Percentiles rank a stretch among this genome's conserved stretches.
Conservation (phyloP, 768 basidiomycete genomes). For the Pleurotus djamor region DNA sequence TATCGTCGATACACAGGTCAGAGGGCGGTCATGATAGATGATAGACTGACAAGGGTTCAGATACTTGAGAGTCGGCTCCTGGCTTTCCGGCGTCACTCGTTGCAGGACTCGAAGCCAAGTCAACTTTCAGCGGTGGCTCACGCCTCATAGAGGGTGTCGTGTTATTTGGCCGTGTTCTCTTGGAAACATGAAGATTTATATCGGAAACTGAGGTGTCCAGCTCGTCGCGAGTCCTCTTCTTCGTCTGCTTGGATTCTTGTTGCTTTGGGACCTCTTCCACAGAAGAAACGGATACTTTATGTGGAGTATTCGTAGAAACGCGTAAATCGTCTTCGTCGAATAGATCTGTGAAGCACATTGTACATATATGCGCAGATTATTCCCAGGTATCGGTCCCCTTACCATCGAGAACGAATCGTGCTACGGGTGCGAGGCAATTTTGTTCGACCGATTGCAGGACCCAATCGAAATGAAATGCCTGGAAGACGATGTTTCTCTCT, state of each 20-base stretch:
- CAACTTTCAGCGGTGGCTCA: background rate
- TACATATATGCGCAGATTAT: background rate
- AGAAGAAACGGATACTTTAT: no score
- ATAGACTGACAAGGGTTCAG: no score
- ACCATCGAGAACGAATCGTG: slow-evolving; percentile 11
- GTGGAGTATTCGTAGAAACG: background rate
- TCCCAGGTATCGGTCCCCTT: background rate
- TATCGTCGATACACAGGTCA: no score
- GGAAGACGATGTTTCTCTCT: no score
- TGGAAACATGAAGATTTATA: background rate
- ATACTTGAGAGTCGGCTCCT: no score
- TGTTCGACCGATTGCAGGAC: slow-evolving; percentile 2
- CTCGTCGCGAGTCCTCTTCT: background rate
- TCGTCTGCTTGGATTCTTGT: background rate
- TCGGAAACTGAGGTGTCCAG: background rate
- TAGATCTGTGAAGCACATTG: background rate
- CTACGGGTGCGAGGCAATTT: slow-evolving; percentile 7
- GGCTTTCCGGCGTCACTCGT: no score
- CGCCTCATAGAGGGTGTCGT: background rate
- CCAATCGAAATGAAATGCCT: slow-evolving; percentile 11
- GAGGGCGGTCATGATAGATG: no score
- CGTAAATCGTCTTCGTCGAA: background rate
- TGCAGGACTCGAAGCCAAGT: no score
- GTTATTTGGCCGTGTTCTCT: background rate
- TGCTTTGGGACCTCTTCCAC: no score